Conservation (phyloP, 1,139 yeast genomes). For the Casaregolazyma suthepensis region DNA sequence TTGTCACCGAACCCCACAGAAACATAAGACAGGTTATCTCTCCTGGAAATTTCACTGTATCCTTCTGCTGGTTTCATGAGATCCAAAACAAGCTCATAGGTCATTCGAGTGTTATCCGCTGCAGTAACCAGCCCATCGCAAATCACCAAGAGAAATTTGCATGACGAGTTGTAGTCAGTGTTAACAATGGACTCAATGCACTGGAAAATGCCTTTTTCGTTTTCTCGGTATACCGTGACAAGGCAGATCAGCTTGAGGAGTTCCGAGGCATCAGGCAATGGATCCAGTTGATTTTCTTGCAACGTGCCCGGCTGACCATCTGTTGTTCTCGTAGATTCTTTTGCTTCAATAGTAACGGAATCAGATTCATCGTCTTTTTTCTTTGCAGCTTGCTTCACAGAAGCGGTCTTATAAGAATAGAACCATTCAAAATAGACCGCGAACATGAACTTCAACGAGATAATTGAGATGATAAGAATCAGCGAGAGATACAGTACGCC, state of each 20-base stretch:
- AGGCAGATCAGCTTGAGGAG: constrained; percentile 25
- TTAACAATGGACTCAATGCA: constrained; percentile 30
- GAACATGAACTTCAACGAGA: constrained; percentile 61
- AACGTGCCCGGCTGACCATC: background rate
- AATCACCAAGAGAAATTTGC: constrained; percentile 28
- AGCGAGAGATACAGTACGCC: constrained; percentile 64
- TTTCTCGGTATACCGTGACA: constrained; percentile 32
- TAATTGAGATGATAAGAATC: constrained; percentile 69
- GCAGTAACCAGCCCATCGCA: constrained; percentile 33
- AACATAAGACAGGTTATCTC: constrained; percentile 25
- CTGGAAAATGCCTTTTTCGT: constrained; percentile 26
- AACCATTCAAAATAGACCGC: constrained; percentile 83
- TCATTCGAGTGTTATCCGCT: constrained; percentile 23
- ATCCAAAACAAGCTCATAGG: constrained; percentile 31
- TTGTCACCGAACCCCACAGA: constrained; percentile 31
- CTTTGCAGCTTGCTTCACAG: background rate
- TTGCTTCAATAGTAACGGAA: background rate
- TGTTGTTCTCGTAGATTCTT: background rate
- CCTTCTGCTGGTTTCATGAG: constrained; percentile 56
- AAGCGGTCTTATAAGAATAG: constrained; percentile 22
- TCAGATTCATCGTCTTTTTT: background rate
- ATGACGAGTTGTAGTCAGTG: constrained; percentile 26
- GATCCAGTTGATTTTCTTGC: background rate
- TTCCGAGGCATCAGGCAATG: background rate
- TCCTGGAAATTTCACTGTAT: constrained; percentile 18